These are phyloP conservation scores for Pichia thaimueangensis DNA, from an alignment of 805 yeast species.

Conservation along the genomic window DNA sequence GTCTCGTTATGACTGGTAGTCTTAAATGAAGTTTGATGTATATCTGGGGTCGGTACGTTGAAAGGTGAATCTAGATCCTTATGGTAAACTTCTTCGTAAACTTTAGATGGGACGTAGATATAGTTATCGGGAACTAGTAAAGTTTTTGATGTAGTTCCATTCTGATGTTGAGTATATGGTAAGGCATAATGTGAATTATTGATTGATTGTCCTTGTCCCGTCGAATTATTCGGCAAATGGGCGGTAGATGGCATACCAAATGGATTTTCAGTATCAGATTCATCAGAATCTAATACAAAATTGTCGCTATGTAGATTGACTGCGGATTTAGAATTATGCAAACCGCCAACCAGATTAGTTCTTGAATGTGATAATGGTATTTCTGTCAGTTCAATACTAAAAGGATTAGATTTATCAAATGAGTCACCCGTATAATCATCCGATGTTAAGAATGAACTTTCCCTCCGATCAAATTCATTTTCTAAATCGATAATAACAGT, in stretches of 20 bases:
- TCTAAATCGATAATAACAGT: slow-evolving; percentile 1
- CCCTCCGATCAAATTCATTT: background rate
- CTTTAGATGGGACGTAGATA: slow-evolving; percentile 6
- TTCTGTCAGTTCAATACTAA: slow-evolving; percentile 2
- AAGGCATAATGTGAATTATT: background rate
- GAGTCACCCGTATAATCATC: background rate
- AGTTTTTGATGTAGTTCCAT: too few relatives aligned
- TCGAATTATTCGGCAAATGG: background rate
- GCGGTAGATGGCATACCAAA: background rate
- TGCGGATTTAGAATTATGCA: slow-evolving; percentile 2
- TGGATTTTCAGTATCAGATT: background rate
- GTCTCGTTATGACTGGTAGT: too few relatives aligned
- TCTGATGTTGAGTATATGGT: too few relatives aligned
- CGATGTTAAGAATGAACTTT: background rate
- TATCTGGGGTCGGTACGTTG: too few relatives aligned
- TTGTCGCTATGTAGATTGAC: background rate
- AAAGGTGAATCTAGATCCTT: background rate
- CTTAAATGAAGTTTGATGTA: too few relatives aligned
- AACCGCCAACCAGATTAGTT: slow-evolving; percentile 1
- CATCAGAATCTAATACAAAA: background rate
- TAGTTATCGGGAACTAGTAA: slow-evolving; percentile 4
- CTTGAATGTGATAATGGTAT: slow-evolving; percentile 9
- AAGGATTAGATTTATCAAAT: slow-evolving; percentile 7
- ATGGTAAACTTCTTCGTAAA: slow-evolving; percentile 5
- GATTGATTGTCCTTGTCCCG: background rate